phyloP scores from a whole-genome alignment of 192 early-diverging fungal species.

The Coemansia interrupta region DNA sequence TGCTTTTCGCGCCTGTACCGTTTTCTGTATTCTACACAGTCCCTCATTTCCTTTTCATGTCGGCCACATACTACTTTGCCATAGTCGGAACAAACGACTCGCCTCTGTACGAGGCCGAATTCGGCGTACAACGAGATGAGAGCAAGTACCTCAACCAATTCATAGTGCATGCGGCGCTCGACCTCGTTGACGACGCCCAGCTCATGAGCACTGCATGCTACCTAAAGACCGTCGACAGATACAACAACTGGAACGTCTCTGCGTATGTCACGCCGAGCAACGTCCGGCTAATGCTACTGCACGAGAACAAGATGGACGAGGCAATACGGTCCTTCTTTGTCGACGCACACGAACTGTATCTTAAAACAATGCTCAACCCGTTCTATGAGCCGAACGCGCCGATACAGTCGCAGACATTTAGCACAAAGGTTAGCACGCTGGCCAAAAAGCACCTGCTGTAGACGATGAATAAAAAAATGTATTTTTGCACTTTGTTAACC shows the following conservation, averaged over 20 bases:
- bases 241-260: constrained; percentile 91
- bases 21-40: background rate
- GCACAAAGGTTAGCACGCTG: constrained; percentile 69
- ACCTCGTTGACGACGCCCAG: constrained; percentile 92
- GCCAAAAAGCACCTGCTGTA: constrained; percentile 73
- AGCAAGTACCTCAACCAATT: constrained; percentile 96
- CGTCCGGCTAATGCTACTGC: constrained; percentile 66
- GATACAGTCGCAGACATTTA: constrained; percentile 76
- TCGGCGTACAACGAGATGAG: constrained; percentile 57
- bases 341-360: constrained; percentile 46
- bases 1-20: background rate
- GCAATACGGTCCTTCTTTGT: constrained; percentile 59
- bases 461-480: background rate
- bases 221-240: constrained; percentile 89
- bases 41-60: constrained; percentile 1
- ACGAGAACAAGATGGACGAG: constrained; percentile 59
- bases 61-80: constrained; percentile 4
- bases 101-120: constrained; percentile 94
- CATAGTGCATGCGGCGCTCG: constrained; percentile 92
- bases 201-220: constrained; percentile 88
- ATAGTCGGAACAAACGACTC: constrained; percentile 79
- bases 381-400: constrained; percentile 83
- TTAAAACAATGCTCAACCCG: constrained; percentile 77
- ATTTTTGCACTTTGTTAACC: constrained; percentile 10
- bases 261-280: constrained; percentile 88